Conservation (phyloP, 768 basidiomycete species). For the Phlegmacium glaucopus region DNA sequence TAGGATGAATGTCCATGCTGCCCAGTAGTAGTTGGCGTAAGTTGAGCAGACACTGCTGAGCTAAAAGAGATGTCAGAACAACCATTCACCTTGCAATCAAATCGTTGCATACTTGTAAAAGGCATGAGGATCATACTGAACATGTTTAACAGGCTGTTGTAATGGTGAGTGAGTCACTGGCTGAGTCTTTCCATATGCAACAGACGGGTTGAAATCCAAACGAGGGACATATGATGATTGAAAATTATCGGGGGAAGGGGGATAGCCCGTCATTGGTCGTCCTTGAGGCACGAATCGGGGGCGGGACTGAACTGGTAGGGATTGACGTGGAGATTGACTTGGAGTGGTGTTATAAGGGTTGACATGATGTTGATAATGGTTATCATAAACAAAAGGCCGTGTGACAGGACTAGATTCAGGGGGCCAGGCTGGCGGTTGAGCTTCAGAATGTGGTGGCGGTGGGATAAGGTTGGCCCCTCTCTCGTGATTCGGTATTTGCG, state of each 20-base stretch:
- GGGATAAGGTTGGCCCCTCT: neutral
- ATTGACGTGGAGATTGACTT: conserved; percentile 5
- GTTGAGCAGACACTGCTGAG: conserved; percentile 51
- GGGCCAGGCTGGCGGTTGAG: neutral
- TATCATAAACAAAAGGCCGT: neutral
- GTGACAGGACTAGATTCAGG: neutral
- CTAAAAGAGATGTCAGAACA: conserved; percentile 26
- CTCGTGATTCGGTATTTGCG: neutral
- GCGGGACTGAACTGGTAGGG: conserved; percentile 8
- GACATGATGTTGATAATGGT: neutral
- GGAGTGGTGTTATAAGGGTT: conserved; percentile 4
- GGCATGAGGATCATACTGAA: conserved; percentile 28
- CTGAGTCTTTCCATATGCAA: conserved; percentile 38
- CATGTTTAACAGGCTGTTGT: neutral
- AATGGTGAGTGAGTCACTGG: conserved; percentile 1
- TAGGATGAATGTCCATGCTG: no score
- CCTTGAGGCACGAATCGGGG: conserved; percentile 4
- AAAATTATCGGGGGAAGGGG: neutral
- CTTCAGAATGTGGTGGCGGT: neutral
- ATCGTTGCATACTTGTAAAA: conserved; percentile 53
- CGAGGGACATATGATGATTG: conserved; percentile 11
- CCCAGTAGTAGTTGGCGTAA: conserved; percentile 13
- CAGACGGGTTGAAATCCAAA: conserved; percentile 41
- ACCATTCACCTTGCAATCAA: neutral
- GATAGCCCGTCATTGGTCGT: conserved; percentile 1